Conservation (phyloP, 257 asterid species). For the Petunia axillaris region DNA sequence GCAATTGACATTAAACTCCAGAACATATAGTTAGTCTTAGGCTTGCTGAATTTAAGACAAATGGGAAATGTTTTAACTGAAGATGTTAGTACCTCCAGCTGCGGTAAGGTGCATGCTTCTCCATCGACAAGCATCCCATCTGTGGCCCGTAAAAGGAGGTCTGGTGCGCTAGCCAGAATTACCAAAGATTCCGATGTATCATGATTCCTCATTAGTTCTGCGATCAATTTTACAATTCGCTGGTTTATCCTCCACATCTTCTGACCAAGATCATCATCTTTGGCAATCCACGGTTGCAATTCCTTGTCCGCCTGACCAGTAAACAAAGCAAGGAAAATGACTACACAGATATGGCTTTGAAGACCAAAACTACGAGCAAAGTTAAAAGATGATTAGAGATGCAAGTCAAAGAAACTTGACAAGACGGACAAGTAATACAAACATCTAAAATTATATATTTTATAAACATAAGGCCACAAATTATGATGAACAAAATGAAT, state of each 20-base stretch:
- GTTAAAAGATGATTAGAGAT: neutral
- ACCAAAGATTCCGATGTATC: slow-evolving; percentile 87
- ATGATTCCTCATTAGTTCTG: slow-evolving; percentile 91
- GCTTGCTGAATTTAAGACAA: neutral
- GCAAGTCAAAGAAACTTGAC: neutral
- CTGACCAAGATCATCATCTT: slow-evolving; percentile 91
- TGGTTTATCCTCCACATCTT: slow-evolving; percentile 95
- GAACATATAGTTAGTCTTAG: neutral
- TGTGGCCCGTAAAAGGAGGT: slow-evolving; percentile 95
- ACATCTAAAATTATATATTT: slow-evolving; percentile 3
- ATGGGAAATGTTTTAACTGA: slow-evolving; percentile 17
- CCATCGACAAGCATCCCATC: slow-evolving; percentile 99
- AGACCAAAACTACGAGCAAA: neutral
- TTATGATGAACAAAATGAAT: neutral
- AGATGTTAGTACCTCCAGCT: slow-evolving; percentile 73
- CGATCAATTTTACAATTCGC: slow-evolving; percentile 87
- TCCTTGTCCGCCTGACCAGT: slow-evolving; percentile 95
- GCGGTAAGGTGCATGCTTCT: slow-evolving; percentile 99
- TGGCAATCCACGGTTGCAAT: slow-evolving; percentile 92
- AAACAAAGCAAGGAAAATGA: slow-evolving; percentile 48
- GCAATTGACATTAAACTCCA: neutral
- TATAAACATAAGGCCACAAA: slow-evolving; percentile 16
- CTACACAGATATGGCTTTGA: slow-evolving; percentile 33
- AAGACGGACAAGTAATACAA: neutral
- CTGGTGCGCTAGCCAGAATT: slow-evolving; percentile 85